Conservation (phyloP, 148 eudicot genomes). For the Rhododendron griersonianum region DNA sequence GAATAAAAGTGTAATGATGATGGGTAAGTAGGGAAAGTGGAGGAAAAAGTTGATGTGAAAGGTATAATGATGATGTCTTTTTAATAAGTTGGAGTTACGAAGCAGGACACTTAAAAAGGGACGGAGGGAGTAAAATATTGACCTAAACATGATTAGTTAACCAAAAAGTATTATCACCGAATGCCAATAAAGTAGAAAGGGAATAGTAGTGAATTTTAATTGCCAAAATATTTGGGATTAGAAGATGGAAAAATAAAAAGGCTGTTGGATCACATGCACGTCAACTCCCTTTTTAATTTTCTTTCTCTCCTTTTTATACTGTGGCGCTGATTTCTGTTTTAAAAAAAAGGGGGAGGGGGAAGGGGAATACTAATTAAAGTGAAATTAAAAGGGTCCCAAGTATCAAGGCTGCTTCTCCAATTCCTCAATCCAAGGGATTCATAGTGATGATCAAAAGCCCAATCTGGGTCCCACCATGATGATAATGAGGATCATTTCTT, state of each 20-base stretch:
- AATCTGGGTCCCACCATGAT: neutral
- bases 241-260: neutral
- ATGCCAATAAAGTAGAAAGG: neutral
- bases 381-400: neutral
- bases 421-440: slow-evolving; percentile 4
- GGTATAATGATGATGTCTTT: too few species aligned
- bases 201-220: neutral
- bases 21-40: too few species aligned
- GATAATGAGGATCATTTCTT: neutral
- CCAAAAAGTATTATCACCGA: neutral
- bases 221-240: neutral
- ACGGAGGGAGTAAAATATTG: too few species aligned
- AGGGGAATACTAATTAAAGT: neutral
- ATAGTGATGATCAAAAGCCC: neutral
- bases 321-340: neutral
- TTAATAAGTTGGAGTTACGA: too few species aligned
- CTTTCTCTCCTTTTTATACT: neutral
- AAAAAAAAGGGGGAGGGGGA: neutral
- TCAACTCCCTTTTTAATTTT: neutral
- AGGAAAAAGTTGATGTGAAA: too few species aligned
- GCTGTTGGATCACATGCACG: slow-evolving; percentile 8
- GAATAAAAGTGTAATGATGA: too few species aligned
- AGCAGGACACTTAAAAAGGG: too few species aligned
- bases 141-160: neutral
- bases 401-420: neutral